Conservation (phyloP, 352 stramenopile species). For the Peronospora farinosa region DNA sequence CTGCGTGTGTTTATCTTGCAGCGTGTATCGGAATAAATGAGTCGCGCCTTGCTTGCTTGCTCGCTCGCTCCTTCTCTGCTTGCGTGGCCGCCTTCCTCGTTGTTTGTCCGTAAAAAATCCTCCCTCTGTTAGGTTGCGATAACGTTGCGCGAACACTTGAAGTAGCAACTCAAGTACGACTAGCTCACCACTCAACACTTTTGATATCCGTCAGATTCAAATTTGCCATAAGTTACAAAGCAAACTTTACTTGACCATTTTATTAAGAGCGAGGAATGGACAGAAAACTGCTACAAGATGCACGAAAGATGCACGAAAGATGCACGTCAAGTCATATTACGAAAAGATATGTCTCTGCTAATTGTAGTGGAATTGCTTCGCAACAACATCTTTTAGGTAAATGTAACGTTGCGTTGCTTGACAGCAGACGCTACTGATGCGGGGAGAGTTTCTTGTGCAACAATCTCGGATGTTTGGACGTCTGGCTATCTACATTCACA, state of each 20-base stretch:
- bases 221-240: no score
- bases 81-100: slow-evolving; percentile 27
- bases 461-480: background rate
- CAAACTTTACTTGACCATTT: background rate
- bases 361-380: no score
- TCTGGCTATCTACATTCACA: slow-evolving; percentile 9
- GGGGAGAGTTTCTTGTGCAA: no score
- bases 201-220: background rate
- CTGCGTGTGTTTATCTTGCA: slow-evolving; percentile 10
- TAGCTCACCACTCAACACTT: background rate
- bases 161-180: slow-evolving; percentile 3
- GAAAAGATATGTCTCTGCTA: no score
- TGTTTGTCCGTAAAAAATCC: slow-evolving; percentile 33
- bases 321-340: no score
- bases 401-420: no score
- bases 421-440: no score
- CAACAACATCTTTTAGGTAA: no score
- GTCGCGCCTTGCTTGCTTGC: slow-evolving; percentile 19
- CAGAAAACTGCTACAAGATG: no score
- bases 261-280: background rate
- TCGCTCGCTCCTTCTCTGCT: slow-evolving; percentile 29
- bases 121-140: slow-evolving; percentile 13
- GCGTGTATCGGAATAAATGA: slow-evolving; percentile 28
- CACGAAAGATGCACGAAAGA: no score
- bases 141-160: slow-evolving; percentile 11